Evolutionary conservation across 306 rosid species (phyloP).

Genomic region (Datisca glomerata): DNA sequence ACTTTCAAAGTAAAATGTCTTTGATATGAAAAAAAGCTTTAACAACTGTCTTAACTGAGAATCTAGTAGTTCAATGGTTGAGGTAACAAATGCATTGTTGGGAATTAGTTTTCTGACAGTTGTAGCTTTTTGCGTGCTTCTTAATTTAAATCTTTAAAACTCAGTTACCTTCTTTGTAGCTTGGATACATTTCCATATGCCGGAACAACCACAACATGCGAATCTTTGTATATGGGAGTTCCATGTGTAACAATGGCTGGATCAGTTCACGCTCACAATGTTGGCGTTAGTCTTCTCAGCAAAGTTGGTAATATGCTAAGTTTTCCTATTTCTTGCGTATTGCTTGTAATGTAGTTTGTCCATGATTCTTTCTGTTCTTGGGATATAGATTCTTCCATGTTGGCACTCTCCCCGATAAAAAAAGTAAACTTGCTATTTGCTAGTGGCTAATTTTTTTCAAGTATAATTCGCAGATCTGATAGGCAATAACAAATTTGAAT

Average conservation of each 20-base stretch:
- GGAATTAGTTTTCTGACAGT: background rate
- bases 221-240: constrained; percentile 96
- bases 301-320: constrained; percentile 83
- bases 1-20: no score
- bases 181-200: constrained; percentile 99
- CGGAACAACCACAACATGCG: constrained; percentile 96
- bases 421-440: no score
- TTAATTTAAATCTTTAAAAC: background rate
- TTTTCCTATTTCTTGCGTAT: background rate
- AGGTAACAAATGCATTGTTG: background rate
- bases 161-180: constrained; percentile 35
- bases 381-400: no score
- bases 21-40: no score
- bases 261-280: constrained; percentile 95
- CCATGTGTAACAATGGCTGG: constrained; percentile 99
- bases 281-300: constrained; percentile 95
- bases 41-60: no score
- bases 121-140: background rate
- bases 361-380: background rate
- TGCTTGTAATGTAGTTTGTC: background rate
- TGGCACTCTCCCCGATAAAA: no score
- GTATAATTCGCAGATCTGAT: no score
- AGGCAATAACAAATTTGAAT: no score
- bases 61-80: no score
- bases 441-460: no score